phyloP scores from a whole-genome alignment of 768 basidiomycete genomes.

The Agaricus subrufescens region DNA sequence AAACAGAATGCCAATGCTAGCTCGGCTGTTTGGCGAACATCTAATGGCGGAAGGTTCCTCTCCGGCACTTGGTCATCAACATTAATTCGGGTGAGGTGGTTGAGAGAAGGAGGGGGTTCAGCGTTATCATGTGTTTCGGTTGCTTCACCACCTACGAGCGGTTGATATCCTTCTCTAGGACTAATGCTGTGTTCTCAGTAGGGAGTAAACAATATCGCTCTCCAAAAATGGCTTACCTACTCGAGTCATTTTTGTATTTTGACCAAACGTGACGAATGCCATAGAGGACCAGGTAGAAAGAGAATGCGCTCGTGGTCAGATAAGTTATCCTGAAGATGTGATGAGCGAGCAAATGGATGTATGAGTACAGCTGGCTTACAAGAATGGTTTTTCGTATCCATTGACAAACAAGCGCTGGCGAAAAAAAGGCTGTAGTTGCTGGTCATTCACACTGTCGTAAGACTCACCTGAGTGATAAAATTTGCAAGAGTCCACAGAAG shows the following conservation, averaged over 20 bases:
- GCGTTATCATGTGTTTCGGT: not conserved
- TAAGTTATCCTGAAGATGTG: conserved; percentile 46
- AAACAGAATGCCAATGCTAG: conserved; percentile 81
- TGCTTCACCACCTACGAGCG: conserved; percentile 13
- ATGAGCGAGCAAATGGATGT: not conserved
- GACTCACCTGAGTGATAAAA: conserved; percentile 75
- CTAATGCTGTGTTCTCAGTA: conserved; percentile 3
- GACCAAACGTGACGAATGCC: conserved; percentile 20
- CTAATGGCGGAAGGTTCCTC: conserved; percentile 20
- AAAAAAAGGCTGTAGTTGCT: not conserved
- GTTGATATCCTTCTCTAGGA: conserved; percentile 19
- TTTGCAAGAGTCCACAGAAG: conserved; percentile 86
- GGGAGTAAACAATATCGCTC: not conserved
- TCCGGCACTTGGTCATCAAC: not conserved
- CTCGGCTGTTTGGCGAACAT: conserved; percentile 61
- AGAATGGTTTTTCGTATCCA: conserved; percentile 87
- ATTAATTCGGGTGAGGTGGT: not conserved
- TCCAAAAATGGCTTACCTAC: not conserved
- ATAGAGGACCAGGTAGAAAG: conserved; percentile 28
- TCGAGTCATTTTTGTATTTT: not conserved
- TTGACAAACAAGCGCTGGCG: conserved; percentile 43
- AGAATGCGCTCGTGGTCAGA: conserved; percentile 86
- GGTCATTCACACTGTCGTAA: not conserved
- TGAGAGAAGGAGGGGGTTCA: not conserved
- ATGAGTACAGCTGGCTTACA: conserved; percentile 34